Conservation (phyloP, 495 filamentous ascomycete species). For the Geoglossum glabrum region DNA sequence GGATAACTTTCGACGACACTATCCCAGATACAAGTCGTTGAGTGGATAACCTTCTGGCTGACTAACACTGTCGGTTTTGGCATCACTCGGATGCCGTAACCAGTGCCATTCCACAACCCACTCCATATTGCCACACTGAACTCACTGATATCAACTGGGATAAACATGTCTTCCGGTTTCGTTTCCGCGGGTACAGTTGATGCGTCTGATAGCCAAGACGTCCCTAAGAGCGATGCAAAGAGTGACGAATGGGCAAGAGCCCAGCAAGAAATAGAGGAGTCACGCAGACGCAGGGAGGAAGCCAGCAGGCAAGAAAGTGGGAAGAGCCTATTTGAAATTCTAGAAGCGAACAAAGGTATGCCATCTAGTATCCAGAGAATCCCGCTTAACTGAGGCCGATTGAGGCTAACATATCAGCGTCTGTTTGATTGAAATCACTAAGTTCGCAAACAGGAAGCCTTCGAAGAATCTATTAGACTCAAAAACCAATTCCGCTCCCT, state of each 20-base stretch:
- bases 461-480: constrained; percentile 71
- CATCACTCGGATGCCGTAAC: neutral
- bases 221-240: neutral
- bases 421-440: constrained; percentile 9
- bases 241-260: constrained; percentile 54
- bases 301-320: constrained; percentile 35
- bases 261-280: constrained; percentile 56
- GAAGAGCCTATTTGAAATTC: constrained; percentile 63
- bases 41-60: too few relatives aligned
- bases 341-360: constrained; percentile 89
- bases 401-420: constrained; percentile 35
- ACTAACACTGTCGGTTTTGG: neutral
- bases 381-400: neutral
- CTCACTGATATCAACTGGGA: neutral
- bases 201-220: constrained; percentile 6
- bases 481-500: constrained; percentile 89
- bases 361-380: constrained; percentile 6
- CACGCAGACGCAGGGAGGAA: constrained; percentile 37
- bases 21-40: too few relatives aligned
- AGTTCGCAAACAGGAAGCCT: constrained; percentile 92
- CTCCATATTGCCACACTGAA: too few relatives aligned
- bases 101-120: too few relatives aligned
- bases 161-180: constrained; percentile 64
- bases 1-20: too few relatives aligned
- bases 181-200: constrained; percentile 67